These are phyloP conservation scores for Malus domestica DNA, from an alignment of 306 rosid genomes.

Conservation along the genomic window DNA sequence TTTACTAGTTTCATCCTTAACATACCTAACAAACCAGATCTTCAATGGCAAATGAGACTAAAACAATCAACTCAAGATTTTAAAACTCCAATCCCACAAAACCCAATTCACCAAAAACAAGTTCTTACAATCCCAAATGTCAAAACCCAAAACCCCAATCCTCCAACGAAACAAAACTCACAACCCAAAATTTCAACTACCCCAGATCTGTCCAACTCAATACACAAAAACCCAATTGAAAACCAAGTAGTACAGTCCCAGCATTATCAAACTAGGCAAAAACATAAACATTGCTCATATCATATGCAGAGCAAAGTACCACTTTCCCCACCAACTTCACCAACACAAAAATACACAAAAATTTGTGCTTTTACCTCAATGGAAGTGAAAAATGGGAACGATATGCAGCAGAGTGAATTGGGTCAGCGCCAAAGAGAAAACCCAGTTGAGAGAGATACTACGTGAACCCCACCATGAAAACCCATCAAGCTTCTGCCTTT, in stretches of 20 bases:
- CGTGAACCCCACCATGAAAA: conserved; percentile 21
- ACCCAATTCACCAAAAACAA: not conserved
- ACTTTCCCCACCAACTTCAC: not conserved
- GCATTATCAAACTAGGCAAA: not conserved
- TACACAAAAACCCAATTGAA: conserved; percentile 3
- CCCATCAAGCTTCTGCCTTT: conserved; percentile 18
- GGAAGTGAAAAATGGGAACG: not conserved
- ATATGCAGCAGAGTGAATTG: conserved; percentile 15
- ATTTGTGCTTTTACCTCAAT: conserved; percentile 19
- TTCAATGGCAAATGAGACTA: not conserved
- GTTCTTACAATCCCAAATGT: conserved; percentile 7
- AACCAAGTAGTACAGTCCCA: not conserved
- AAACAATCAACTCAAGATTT: conserved; percentile 7
- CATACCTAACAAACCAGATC: conserved; percentile 16
- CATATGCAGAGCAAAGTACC: conserved; percentile 9
- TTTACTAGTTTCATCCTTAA: conserved; percentile 42
- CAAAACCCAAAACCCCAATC: conserved; percentile 25
- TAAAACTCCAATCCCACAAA: conserved; percentile 7
- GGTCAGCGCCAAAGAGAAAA: conserved; percentile 7
- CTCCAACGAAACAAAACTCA: conserved; percentile 4
- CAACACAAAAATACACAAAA: conserved; percentile 15
- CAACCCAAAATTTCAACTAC: conserved; percentile 1
- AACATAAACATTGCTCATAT: conserved; percentile 12
- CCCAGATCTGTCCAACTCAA: conserved; percentile 24
- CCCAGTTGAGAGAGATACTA: conserved; percentile 12